Conservation (phyloP, 2,329 filamentous ascomycete species). For the Mycocentrospora acerina region DNA sequence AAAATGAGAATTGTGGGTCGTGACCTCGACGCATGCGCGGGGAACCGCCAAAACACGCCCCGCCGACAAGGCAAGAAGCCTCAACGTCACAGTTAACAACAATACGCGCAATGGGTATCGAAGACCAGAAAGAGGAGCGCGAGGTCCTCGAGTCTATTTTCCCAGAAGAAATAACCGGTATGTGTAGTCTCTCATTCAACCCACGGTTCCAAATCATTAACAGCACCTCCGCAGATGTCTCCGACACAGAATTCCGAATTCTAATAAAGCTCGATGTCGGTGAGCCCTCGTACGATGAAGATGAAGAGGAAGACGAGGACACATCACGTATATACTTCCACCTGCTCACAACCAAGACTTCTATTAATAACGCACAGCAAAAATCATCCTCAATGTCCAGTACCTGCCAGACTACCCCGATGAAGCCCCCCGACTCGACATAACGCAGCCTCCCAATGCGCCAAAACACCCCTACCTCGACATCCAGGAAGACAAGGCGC, state of each 20-base stretch:
- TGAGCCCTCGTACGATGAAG: constrained; percentile 46
- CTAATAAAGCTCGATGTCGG: constrained; percentile 77
- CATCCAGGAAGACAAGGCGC: constrained; percentile 75
- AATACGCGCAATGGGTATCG: constrained; percentile 52
- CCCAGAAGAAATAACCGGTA: constrained; percentile 93
- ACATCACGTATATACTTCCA: constrained; percentile 53
- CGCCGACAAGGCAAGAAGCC: constrained; percentile 16
- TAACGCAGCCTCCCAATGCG: constrained; percentile 71
- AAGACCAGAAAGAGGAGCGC: constrained; percentile 93
- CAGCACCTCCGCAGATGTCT: constrained; percentile 65
- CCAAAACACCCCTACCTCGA: constrained; percentile 72
- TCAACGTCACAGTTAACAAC: constrained; percentile 12
- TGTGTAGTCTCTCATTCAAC: not conserved
- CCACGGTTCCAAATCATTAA: constrained; percentile 13
- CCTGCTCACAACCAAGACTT: too few relatives aligned
- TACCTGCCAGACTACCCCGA: constrained; percentile 94
- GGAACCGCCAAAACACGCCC: constrained; percentile 12
- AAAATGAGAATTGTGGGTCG: not conserved
- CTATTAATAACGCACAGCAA: constrained; percentile 47
- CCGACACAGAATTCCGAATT: constrained; percentile 85
- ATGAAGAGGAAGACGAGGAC: constrained; percentile 58
- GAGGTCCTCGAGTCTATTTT: constrained; percentile 99
- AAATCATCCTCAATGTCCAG: constrained; percentile 77
- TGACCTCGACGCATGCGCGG: too few relatives aligned
- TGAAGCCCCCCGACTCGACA: constrained; percentile 77